Base-by-base conservation (phyloP, 139 green algal genomes). In the Chlorokybus atmophyticus region DNA sequence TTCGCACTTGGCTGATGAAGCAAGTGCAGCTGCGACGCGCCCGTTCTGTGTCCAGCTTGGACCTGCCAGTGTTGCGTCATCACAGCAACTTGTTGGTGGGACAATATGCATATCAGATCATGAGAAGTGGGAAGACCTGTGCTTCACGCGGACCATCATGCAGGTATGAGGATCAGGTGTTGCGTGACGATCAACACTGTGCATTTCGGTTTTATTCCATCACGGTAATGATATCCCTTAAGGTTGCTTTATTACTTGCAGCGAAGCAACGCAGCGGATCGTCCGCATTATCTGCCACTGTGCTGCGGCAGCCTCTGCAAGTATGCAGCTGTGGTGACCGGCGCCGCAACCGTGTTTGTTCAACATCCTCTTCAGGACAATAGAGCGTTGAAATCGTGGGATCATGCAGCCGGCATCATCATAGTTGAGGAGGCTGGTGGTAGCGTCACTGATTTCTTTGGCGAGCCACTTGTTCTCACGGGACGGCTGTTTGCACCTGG, bases 21-120 rank as follows among this genome's bases (percentile, higher is more conserved):
- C 14, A 44, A 17, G 17, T 23, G 38, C 14, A 44, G 38, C 38
- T 17, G 14, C 17, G 14, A 23, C 38, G 14, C 38, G 17, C 38
- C 17, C 38, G 14, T 14, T 17, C 38, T 44, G 38, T 14, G 14
- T 44, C 38, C 38, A 44, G 38, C 38, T 17, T 44, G 14, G 17
- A 17, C 38, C 14, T 14, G 38, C 17, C 38, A 44, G 38, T 23
- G 38, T 44, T 14, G 38, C 14, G 14, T 14, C 14, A 23, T 14
- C 17, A 17, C 14, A 44, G 17, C 14, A 17, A 17, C 38, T 44
- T 17, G 14, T 14, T 14, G 38, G 17, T 17, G 38, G 14, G 47
- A 10, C 8, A 8, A 29, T 67, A 5, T 67, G 59, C 28, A 67
- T 67, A 41, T 67, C 59, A 26, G 59, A 67, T 40, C 59, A 67